phyloP scores from a whole-genome alignment of 306 rosid species.

The Argentina anserina region DNA sequence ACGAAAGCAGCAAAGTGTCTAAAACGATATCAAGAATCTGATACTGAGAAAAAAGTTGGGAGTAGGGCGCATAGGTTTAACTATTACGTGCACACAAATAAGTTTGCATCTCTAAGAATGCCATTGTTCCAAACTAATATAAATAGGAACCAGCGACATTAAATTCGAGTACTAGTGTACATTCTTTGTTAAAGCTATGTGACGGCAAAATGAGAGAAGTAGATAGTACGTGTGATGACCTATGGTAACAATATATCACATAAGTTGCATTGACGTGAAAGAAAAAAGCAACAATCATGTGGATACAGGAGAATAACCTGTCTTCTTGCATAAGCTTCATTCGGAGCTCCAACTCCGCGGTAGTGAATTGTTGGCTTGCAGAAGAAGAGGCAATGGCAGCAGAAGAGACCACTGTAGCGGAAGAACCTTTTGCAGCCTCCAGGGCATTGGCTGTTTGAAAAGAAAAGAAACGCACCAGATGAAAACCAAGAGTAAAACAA shows the following conservation, averaged over 20 bases:
- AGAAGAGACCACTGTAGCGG: not conserved
- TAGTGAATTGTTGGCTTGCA: conserved; percentile 65
- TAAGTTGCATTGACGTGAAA: not conserved
- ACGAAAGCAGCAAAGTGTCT: not conserved
- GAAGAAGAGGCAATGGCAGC: conserved; percentile 22
- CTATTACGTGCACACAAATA: not conserved
- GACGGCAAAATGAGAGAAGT: not conserved
- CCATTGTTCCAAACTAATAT: not conserved
- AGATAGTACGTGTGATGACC: not conserved
- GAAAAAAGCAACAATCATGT: not conserved
- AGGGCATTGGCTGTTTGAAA: conserved; percentile 63
- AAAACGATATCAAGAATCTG: not conserved
- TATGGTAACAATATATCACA: not conserved
- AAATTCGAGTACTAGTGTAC: not conserved
- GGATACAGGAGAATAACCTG: conserved; percentile 46
- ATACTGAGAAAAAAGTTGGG: not conserved
- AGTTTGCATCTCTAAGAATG: not conserved
- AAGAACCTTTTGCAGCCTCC: conserved; percentile 44
- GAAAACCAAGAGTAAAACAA: conserved; percentile 15
- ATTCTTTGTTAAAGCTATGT: not conserved
- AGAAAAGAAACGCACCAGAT: conserved; percentile 36
- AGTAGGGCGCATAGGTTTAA: not conserved
- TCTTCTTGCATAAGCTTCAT: conserved; percentile 80
- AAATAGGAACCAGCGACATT: not conserved
- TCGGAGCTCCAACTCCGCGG: conserved; percentile 69